These are phyloP conservation scores for Sugiyamaella sp. DNA, from an alignment of 1,139 yeast genomes.

Conservation along the genomic window DNA sequence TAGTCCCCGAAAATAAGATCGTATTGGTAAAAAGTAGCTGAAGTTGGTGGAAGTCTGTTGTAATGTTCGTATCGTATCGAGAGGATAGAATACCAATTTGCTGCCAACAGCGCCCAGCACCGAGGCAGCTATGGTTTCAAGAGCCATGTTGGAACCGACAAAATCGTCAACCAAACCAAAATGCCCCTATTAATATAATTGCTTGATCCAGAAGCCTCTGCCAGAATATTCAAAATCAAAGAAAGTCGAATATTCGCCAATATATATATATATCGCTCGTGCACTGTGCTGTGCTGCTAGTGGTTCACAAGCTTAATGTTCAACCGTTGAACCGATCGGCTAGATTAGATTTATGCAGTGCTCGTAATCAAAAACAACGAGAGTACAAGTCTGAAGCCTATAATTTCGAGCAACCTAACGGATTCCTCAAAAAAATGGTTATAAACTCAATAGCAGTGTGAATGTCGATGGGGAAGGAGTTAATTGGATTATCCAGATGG, in stretches of 20 bases:
- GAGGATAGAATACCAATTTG: conserved; percentile 43
- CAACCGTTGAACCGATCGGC: background rate
- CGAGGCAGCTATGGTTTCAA: conserved; percentile 36
- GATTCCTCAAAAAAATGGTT: background rate
- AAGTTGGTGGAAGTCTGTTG: conserved; percentile 47
- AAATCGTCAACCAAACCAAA: background rate
- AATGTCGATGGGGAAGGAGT: too few relatives aligned
- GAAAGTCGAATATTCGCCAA: background rate
- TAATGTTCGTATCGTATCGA: conserved; percentile 46
- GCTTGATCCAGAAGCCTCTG: too few relatives aligned
- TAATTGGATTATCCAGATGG: background rate
- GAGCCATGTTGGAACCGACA: conserved; percentile 27
- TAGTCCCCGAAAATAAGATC: conserved; percentile 47
- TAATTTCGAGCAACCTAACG: too few relatives aligned
- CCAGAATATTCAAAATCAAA: background rate
- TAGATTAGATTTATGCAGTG: background rate
- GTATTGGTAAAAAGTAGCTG: conserved; percentile 43
- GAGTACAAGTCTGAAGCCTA: too few relatives aligned
- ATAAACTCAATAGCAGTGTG: background rate
- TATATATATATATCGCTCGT: background rate
- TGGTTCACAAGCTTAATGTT: background rate
- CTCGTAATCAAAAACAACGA: background rate
- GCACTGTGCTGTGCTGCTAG: background rate
- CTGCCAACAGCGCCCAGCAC: conserved; percentile 43
- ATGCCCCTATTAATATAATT: too few relatives aligned